Evolutionary conservation across 805 yeast genomes (phyloP).

Genomic region (Saccharomyces mikatae): DNA sequence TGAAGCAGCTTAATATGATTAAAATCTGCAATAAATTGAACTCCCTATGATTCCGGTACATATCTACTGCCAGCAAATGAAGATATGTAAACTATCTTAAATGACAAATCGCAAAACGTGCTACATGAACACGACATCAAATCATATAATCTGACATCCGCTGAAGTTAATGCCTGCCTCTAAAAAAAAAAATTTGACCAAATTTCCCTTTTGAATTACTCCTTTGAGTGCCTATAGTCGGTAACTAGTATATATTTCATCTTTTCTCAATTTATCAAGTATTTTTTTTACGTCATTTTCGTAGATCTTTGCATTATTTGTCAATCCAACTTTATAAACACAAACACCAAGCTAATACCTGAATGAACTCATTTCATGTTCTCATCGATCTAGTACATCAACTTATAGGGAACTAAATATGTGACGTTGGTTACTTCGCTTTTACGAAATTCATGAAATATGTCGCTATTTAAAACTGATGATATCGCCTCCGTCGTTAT

Average conservation of each 20-base stretch:
- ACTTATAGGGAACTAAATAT: not conserved
- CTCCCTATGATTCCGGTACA: not conserved
- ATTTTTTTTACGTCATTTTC: not conserved
- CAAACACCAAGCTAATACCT: no score
- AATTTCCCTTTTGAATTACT: no score
- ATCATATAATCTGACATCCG: not conserved
- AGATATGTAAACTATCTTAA: not conserved
- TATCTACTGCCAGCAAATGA: not conserved
- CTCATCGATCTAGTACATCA: not conserved
- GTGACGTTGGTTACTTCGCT: slow-evolving; percentile 26
- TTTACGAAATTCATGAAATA: slow-evolving; percentile 17
- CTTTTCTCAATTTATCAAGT: not conserved
- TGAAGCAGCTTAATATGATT: not conserved
- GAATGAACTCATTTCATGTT: not conserved
- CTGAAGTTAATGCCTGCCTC: not conserved
- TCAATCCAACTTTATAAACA: not conserved
- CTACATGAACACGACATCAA: not conserved
- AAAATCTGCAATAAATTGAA: not conserved
- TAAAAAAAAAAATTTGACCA: not conserved
- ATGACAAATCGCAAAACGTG: not conserved
- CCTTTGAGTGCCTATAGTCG: not conserved
- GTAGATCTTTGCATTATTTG: not conserved
- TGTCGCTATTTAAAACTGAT: not conserved
- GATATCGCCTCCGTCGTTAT: not conserved
- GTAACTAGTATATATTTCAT: not conserved